These are phyloP conservation scores for Fagus crenata DNA, from an alignment of 306 rosid genomes.

Conservation along the genomic window DNA sequence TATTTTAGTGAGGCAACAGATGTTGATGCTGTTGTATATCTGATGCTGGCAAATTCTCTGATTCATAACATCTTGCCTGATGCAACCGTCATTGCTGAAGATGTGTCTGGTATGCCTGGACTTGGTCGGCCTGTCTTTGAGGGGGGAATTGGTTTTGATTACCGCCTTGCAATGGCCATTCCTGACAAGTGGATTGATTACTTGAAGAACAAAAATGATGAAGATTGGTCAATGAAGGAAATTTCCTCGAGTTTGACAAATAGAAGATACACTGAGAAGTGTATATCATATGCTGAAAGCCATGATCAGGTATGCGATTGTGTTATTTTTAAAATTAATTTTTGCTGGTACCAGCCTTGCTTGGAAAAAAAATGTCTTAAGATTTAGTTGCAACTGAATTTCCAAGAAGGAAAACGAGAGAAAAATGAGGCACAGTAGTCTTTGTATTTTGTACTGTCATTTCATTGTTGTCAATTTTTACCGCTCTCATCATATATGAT, in stretches of 20 bases:
- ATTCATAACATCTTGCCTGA: slow-evolving; percentile 68
- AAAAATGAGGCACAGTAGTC: slow-evolving; percentile 13
- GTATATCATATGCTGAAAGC: slow-evolving; percentile 92
- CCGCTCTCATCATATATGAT: background rate
- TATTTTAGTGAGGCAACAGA: slow-evolving; percentile 87
- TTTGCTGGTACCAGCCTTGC: slow-evolving; percentile 2
- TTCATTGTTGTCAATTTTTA: slow-evolving; percentile 7
- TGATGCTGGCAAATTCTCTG: slow-evolving; percentile 88
- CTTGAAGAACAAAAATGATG: slow-evolving; percentile 78
- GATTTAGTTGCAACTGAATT: slow-evolving; percentile 20
- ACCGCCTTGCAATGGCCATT: slow-evolving; percentile 88
- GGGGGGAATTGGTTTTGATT: slow-evolving; percentile 88
- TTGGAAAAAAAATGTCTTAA: slow-evolving; percentile 21
- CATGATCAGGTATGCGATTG: slow-evolving; percentile 80
- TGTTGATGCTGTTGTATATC: slow-evolving; percentile 85
- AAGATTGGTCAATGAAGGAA: slow-evolving; percentile 83
- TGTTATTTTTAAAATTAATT: background rate
- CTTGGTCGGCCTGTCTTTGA: slow-evolving; percentile 72
- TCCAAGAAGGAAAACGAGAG: slow-evolving; percentile 25
- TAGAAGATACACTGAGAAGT: slow-evolving; percentile 90
- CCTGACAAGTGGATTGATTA: slow-evolving; percentile 96
- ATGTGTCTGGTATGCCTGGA: slow-evolving; percentile 98
- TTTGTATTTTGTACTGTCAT: slow-evolving; percentile 5
- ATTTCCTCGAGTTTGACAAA: slow-evolving; percentile 75
- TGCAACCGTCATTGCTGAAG: slow-evolving; percentile 91